Percentiles rank a stretch among this genome's conserved stretches.
Evolutionary conservation across 805 yeast genomes (phyloP).

Genomic region (Yarrowia yakushimensis): DNA sequence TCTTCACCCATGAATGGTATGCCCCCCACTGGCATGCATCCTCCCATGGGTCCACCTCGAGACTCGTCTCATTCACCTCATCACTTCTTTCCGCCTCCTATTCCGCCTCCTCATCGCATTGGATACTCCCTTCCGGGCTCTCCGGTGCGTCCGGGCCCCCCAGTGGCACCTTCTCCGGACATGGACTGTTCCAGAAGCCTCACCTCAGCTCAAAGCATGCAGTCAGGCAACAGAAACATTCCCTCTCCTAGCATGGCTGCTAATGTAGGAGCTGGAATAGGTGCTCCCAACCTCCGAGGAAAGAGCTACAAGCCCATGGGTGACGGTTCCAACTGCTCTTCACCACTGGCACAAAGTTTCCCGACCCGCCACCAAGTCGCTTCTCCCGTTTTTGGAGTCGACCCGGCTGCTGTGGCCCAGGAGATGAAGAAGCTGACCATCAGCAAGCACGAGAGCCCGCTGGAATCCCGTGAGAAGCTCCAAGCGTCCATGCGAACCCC

Average conservation of each 20-base stretch:
- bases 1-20: not conserved
- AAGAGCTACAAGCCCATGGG: slow-evolving; percentile 18
- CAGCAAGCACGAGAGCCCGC: slow-evolving; percentile 20
- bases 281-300: not conserved
- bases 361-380: not conserved
- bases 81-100: not conserved
- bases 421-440: slow-evolving; percentile 28
- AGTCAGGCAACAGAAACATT: not conserved
- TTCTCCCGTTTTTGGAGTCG: not conserved
- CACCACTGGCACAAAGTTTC: not conserved
- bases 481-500: slow-evolving; percentile 17
- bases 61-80: slow-evolving; percentile 4
- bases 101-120: slow-evolving; percentile 1
- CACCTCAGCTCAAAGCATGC: slow-evolving; percentile 2
- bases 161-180: not conserved
- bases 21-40: not conserved
- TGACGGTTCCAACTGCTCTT: not conserved
- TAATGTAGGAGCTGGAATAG: not conserved
- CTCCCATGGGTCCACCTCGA: not conserved
- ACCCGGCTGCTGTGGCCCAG: not conserved
- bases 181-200: slow-evolving; percentile 10
- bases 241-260: slow-evolving; percentile 6
- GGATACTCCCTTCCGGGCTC: slow-evolving; percentile 7
- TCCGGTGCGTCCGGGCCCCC: not conserved
- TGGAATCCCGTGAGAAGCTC: slow-evolving; percentile 22